Percentiles rank a stretch among this genome's conserved stretches.
Evolutionary conservation across 805 yeast genomes (phyloP).

Genomic region (Schwanniomyces pseudopolymorphus): DNA sequence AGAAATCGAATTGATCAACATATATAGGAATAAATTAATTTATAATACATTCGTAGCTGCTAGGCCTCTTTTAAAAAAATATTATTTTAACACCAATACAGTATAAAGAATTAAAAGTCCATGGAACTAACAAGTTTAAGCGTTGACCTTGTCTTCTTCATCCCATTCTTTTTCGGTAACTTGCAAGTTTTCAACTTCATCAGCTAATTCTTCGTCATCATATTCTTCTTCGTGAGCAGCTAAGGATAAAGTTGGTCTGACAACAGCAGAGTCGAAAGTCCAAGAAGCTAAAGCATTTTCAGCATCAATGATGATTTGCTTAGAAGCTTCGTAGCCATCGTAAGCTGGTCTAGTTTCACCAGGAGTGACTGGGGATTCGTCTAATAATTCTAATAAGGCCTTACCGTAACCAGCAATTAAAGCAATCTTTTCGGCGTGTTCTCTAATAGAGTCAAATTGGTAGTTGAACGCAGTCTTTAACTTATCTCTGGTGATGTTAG

Average conservation of each 20-base stretch:
- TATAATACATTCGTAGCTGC: not conserved
- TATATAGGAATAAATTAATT: not conserved
- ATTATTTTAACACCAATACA: not conserved
- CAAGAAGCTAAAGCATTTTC: conserved; percentile 94
- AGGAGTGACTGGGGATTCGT: conserved; percentile 96
- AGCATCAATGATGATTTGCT: conserved; percentile 95
- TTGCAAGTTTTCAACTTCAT: conserved; percentile 43
- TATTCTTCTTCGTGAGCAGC: conserved; percentile 55
- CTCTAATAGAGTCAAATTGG: conserved; percentile 94
- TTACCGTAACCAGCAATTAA: conserved; percentile 98
- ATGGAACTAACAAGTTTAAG: conserved; percentile 11
- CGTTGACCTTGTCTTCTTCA: conserved; percentile 27
- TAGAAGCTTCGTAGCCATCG: conserved; percentile 97
- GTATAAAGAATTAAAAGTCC: not conserved
- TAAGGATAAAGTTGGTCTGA: conserved; percentile 88
- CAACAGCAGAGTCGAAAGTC: conserved; percentile 95
- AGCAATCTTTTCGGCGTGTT: conserved; percentile 93
- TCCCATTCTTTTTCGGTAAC: conserved; percentile 58
- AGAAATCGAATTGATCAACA: not conserved
- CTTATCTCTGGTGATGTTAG: conserved; percentile 97
- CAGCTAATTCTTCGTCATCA: conserved; percentile 43
- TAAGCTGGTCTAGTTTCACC: conserved; percentile 99
- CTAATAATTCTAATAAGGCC: conserved; percentile 91
- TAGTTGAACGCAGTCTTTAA: conserved; percentile 95
- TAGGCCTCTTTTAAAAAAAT: not conserved